phyloP scores from a whole-genome alignment of 2,329 filamentous ascomycete genomes.

The Pyricularia sp. region DNA sequence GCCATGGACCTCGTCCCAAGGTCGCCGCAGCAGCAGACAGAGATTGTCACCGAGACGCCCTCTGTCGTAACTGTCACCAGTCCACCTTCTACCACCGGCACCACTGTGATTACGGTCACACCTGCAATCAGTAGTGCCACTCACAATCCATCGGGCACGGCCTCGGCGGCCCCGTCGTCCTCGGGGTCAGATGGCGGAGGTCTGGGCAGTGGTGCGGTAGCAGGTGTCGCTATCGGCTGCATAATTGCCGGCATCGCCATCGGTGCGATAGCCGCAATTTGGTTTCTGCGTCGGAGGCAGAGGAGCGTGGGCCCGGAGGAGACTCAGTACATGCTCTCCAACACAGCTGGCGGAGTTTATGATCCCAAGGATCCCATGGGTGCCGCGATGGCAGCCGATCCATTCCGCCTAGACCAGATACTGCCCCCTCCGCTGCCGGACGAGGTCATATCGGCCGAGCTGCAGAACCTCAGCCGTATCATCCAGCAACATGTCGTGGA shows the following conservation, averaged over 20 bases:
- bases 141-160: neutral
- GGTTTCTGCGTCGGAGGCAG: slow-evolving; percentile 14
- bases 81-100: neutral
- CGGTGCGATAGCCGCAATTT: slow-evolving; percentile 14
- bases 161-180: neutral
- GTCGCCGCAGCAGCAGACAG: neutral
- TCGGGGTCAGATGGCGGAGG: neutral
- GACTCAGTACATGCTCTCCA: neutral
- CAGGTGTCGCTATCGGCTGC: slow-evolving; percentile 21
- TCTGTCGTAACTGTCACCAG: neutral
- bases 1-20: neutral
- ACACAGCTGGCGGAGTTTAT: neutral
- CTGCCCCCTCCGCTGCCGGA: slow-evolving; percentile 26
- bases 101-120: neutral
- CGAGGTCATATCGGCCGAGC: slow-evolving; percentile 21
- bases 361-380: neutral
- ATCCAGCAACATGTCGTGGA: slow-evolving; percentile 30
- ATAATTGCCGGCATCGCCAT: slow-evolving; percentile 14
- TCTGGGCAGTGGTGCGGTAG: slow-evolving; percentile 13
- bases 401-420: slow-evolving; percentile 21
- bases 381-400: neutral
- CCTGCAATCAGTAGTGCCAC: neutral
- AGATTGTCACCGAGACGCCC: neutral
- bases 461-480: slow-evolving; percentile 23
- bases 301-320: slow-evolving; percentile 7